Evolutionary conservation across 2,329 filamentous ascomycete species (phyloP).

Genomic region (Aaosphaeria arxii): DNA sequence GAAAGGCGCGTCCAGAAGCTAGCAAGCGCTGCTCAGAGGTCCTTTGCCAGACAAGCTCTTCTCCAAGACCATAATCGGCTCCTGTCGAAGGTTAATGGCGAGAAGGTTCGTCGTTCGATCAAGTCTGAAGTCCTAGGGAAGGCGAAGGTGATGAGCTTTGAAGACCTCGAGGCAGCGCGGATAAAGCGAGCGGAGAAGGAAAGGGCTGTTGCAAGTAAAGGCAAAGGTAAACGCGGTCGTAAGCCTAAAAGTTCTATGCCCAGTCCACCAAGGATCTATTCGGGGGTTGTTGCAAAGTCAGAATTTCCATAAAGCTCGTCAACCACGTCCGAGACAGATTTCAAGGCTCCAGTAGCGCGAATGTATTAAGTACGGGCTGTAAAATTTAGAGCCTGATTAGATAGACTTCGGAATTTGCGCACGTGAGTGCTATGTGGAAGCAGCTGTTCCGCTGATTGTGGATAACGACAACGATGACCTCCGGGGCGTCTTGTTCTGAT

Average conservation of each 20-base stretch:
- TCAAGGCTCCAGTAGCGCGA: neutral
- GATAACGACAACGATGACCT: too few species aligned
- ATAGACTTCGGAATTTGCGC: too few species aligned
- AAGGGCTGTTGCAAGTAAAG: neutral
- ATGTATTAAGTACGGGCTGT: slow-evolving; percentile 1
- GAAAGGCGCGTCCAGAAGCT: slow-evolving; percentile 1
- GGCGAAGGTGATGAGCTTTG: slow-evolving; percentile 3
- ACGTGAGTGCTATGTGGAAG: too few species aligned
- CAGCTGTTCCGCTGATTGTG: too few species aligned
- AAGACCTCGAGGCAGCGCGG: slow-evolving; percentile 2
- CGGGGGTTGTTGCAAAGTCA: neutral
- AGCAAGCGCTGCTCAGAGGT: slow-evolving; percentile 3
- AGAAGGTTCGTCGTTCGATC: slow-evolving; percentile 1
- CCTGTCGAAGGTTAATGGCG: slow-evolving; percentile 1
- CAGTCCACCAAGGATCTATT: too few species aligned
- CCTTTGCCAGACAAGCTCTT: slow-evolving; percentile 2
- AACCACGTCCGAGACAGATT: neutral
- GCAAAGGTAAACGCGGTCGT: slow-evolving; percentile 2
- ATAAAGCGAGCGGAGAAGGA: slow-evolving; percentile 1
- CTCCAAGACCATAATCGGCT: neutral
- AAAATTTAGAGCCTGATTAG: too few species aligned
- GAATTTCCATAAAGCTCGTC: neutral
- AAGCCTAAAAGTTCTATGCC: slow-evolving; percentile 2
- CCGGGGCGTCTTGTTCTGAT: too few species aligned
- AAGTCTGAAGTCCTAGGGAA: slow-evolving; percentile 1